Evolutionary conservation across 2,329 filamentous ascomycete genomes (phyloP).

Genomic region (Botrytis squamosa): DNA sequence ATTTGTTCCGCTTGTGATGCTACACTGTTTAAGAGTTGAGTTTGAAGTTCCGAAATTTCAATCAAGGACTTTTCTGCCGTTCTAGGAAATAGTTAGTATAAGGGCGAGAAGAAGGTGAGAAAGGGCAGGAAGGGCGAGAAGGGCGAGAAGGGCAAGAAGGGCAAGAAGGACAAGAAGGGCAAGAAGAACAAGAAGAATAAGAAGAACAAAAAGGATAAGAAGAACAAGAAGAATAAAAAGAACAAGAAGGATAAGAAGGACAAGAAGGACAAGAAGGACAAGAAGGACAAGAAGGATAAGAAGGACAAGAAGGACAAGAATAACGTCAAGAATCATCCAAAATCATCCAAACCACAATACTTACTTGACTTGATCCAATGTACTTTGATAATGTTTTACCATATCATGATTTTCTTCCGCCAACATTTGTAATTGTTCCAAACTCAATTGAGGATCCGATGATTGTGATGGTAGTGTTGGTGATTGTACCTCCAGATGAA

Average conservation of each 20-base stretch:
- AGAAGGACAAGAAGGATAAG: no score
- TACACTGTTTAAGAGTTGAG: slow-evolving; percentile 81
- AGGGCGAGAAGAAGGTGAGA: not conserved
- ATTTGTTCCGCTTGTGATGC: slow-evolving; percentile 85
- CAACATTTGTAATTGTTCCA: slow-evolving; percentile 89
- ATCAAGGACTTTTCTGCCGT: slow-evolving; percentile 85
- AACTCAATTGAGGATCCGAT: slow-evolving; percentile 51
- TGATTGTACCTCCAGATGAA: slow-evolving; percentile 30
- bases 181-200: no score
- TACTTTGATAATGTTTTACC: slow-evolving; percentile 89
- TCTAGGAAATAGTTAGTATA: slow-evolving; percentile 46
- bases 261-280: no score
- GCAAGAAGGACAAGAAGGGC: no score
- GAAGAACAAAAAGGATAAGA: no score
- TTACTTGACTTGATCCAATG: slow-evolving; percentile 84
- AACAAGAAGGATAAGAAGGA: no score
- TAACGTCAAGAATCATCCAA: no score
- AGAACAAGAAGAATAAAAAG: no score
- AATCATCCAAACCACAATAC: no score
- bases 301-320: no score
- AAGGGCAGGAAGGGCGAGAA: no score
- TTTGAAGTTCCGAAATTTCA: slow-evolving; percentile 91
- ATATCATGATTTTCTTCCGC: slow-evolving; percentile 90
- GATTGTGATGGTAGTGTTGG: slow-evolving; percentile 33
- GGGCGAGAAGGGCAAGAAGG: no score